These are phyloP conservation scores for Glomus cerebriforme DNA, from an alignment of 192 early-diverging fungal species.

Conservation along the genomic window DNA sequence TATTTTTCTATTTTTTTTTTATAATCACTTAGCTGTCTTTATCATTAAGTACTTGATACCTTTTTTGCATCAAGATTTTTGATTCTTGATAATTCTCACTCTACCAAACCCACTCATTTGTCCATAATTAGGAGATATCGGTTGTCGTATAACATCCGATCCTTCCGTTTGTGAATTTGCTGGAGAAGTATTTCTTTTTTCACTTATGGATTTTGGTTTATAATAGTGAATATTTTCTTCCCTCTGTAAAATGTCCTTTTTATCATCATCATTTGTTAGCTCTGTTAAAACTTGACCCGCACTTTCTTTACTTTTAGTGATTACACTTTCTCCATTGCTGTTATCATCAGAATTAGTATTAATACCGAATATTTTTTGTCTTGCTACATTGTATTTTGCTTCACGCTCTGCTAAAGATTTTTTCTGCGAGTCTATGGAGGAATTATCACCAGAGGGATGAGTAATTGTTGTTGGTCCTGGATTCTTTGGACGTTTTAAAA, in stretches of 20 bases:
- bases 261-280: neutral
- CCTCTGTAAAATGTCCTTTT: neutral
- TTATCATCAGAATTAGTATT: neutral
- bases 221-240: too few relatives aligned
- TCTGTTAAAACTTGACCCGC: neutral
- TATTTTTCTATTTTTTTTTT: too few relatives aligned
- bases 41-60: too few relatives aligned
- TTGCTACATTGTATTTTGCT: conserved; percentile 16
- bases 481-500: conserved; percentile 27
- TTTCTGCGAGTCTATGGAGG: neutral
- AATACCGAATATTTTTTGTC: conserved; percentile 30
- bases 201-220: too few relatives aligned
- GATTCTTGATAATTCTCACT: too few relatives aligned
- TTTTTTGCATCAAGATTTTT: too few relatives aligned
- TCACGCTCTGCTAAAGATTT: conserved; percentile 25
- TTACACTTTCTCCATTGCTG: neutral
- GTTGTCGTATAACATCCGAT: too few relatives aligned
- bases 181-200: too few relatives aligned
- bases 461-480: neutral
- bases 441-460: neutral
- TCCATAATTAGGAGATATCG: too few relatives aligned
- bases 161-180: too few relatives aligned
- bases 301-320: neutral
- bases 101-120: too few relatives aligned
- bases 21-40: too few relatives aligned